phyloP scores from a whole-genome alignment of 1,284 basidiomycete species.

The Irpex sp. region DNA sequence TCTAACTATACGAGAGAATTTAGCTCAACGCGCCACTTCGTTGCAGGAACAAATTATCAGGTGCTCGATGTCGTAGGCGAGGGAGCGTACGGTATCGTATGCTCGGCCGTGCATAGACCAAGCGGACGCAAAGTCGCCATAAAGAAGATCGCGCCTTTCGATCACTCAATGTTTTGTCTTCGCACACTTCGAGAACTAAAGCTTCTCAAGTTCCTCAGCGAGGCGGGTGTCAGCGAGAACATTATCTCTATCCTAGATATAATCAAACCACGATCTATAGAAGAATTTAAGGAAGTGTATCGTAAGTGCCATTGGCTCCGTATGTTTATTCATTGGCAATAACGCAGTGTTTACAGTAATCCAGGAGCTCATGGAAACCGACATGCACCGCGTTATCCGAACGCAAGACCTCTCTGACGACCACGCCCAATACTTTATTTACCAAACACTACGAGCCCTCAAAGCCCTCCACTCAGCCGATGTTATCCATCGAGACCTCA shows the following conservation, averaged over 20 bases:
- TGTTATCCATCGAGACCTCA: slow-evolving; percentile 94
- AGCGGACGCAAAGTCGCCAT: slow-evolving; percentile 67
- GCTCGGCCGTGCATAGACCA: slow-evolving; percentile 80
- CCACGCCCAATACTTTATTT: slow-evolving; percentile 77
- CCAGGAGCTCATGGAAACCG: slow-evolving; percentile 75
- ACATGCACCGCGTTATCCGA: slow-evolving; percentile 70
- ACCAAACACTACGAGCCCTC: slow-evolving; percentile 88
- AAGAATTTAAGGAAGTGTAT: slow-evolving; percentile 93
- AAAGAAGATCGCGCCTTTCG: slow-evolving; percentile 83
- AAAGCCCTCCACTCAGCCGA: slow-evolving; percentile 94
- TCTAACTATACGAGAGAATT: slow-evolving; percentile 7
- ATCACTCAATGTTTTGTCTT: slow-evolving; percentile 86
- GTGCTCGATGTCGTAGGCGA: slow-evolving; percentile 90
- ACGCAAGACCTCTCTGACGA: slow-evolving; percentile 83
- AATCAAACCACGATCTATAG: slow-evolving; percentile 85
- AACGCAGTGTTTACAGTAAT: slow-evolving; percentile 44
- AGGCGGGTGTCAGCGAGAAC: slow-evolving; percentile 91
- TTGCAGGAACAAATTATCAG: slow-evolving; percentile 75
- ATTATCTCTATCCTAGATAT: slow-evolving; percentile 97
- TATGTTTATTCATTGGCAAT: neutral
- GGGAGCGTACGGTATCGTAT: slow-evolving; percentile 86
- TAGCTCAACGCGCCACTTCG: neutral
- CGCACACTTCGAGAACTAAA: slow-evolving; percentile 87
- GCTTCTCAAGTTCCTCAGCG: slow-evolving; percentile 88
- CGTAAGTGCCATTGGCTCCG: slow-evolving; percentile 40